These are phyloP conservation scores for Malbranchea zuffiana DNA, from an alignment of 2,329 filamentous ascomycete genomes.

Conservation along the genomic window DNA sequence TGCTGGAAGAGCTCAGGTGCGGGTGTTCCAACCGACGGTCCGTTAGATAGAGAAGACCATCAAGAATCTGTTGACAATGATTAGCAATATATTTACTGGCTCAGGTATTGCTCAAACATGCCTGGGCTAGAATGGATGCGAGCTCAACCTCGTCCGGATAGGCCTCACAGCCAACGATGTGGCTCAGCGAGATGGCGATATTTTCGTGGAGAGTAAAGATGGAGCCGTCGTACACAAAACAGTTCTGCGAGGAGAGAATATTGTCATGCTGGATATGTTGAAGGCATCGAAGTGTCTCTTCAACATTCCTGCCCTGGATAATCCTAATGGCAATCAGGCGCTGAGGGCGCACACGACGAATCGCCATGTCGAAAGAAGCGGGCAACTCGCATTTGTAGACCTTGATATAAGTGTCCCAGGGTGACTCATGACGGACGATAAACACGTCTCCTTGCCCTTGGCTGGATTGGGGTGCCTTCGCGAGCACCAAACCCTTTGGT, in stretches of 20 bases:
- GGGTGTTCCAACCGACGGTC: conserved; percentile 16
- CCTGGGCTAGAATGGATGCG: conserved; percentile 16
- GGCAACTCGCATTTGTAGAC: conserved; percentile 18
- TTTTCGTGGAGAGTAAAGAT: no score
- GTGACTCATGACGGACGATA: conserved; percentile 14
- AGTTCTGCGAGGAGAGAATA: neutral
- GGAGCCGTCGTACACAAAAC: no score
- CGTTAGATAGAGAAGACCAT: conserved; percentile 17
- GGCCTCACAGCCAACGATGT: no score
- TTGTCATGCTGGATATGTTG: neutral
- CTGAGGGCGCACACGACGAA: conserved; percentile 8
- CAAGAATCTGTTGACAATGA: conserved; percentile 17
- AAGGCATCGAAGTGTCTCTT: conserved; percentile 7
- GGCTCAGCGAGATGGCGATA: no score
- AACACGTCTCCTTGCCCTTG: neutral
- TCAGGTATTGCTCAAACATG: conserved; percentile 11
- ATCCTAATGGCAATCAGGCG: conserved; percentile 12
- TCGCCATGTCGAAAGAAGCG: conserved; percentile 12
- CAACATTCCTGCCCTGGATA: conserved; percentile 9
- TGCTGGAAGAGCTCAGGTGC: conserved; percentile 21
- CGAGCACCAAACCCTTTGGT: conserved; percentile 4
- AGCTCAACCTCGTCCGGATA: conserved; percentile 17
- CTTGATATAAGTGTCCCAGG: conserved; percentile 18
- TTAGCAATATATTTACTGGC: neutral
- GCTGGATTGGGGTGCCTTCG: neutral